Evolutionary conservation across 2,329 filamentous ascomycete species (phyloP), one percentile per base, ranked within the genome.

Genomic region (Calonectria naviculata): DNA sequence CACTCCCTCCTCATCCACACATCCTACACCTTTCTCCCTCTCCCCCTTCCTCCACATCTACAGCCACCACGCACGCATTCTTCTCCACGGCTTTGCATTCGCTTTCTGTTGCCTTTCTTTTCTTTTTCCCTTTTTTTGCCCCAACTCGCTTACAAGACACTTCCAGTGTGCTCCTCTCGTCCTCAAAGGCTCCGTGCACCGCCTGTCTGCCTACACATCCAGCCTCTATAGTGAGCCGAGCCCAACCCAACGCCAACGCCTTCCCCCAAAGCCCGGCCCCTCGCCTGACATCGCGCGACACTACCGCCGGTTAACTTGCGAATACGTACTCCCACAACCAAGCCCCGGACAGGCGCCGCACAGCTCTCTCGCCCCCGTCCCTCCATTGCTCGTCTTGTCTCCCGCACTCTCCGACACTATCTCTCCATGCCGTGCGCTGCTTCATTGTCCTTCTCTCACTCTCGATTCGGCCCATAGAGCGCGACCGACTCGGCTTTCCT

Each of bases 231-330:
- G 44, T 64, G 38, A 70, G 42, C 46, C 44, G 29, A 60, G 54
- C 52, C 56, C 62, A 61, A 70, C 38, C 66, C 52, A 63, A 52
- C 61, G 42, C 68, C 68, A 66, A 44, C 68, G 68, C 64, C 68
- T 47, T 31, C 24, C 46, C 52, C 63, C 38, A 60, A 56, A 66
- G 56, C 64, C 46, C 61, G 52, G 60, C 36, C 61, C 38, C 71
- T 68, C 46, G 64, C 71, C 68, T 70, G 68, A 71, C 68, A 70
- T 65, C 64, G 68, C 49, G 67, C 71, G 58, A 68, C 71, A 41
- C 70, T 68, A 69, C 70, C 49, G 38, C 56, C 65, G 52, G 34
- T 31, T 66, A 70, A 63, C 63, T 63, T 47, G 63, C 63, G 38
- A 70, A 70, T 70, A 70, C 68, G 63, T 70, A 70, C 67, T 70